Evolutionary conservation across 371 early-diverging fungal genomes (phyloP), one percentile per base, ranked within the genome.

Genomic region (Mortierella sp.): DNA sequence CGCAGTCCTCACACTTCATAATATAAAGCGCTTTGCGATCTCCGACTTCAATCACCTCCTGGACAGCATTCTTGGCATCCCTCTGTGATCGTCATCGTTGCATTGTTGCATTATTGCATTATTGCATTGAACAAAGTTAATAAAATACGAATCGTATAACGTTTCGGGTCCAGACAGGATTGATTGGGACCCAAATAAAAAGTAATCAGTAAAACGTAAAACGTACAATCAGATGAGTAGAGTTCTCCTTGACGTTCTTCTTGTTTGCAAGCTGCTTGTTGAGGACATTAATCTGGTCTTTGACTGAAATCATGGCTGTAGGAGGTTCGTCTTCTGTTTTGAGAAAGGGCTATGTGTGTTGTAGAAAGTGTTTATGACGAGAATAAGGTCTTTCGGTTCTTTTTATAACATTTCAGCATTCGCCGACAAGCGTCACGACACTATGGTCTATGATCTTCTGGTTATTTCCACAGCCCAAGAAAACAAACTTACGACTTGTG

Each of bases 1-100:
- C 64, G 31, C 76, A 76, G 61, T 76, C 56, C 50, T 76, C 64
- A 34, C 76, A 76, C 31, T 76, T 42, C 43, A 76, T 9, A 14
- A 76, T 24, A 42, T 76, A 60, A 0, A 76, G 30, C 1, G 76
- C 76, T 54, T 64, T 76, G 58, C 60, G 70, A 19, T 59, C 64
- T 37, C 56, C 42, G 21, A 76, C 53, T 11, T 68, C 50, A 17
- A 76, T 34, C 26, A 34, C 56, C 42, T 64, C 42, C 3, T 56
- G 31, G 0, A 30, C 47, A 3, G 34, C 60, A 28, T 50, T 64
- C 56, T 57, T 69, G 44, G 32, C 50, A 9, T 60, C 61, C 19
- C 48, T 61, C 75, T 31, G 43, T 39, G 2, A 30, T 6, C 44
- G 28, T 42, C 14, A 42, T 6, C 14, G 34, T n/a, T 32, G 34